Evolutionary conservation across 495 filamentous ascomycete species (phyloP).

Genomic region (Chaetomidium leptoderma): DNA sequence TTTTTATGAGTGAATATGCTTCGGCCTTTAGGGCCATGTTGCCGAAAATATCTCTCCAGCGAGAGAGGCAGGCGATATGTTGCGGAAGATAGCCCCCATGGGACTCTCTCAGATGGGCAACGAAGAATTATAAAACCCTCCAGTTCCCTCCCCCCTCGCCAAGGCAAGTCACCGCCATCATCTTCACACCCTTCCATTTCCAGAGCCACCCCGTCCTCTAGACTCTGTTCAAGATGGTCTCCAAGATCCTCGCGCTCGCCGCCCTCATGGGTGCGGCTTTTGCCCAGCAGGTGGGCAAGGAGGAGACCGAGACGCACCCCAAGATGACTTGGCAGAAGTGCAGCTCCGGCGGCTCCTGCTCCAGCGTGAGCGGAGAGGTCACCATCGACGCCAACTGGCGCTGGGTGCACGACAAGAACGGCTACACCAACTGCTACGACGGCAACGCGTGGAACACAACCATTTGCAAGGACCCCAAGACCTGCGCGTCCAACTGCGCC

Average conservation of each 20-base stretch:
- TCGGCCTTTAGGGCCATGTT: not conserved
- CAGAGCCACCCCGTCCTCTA: not conserved
- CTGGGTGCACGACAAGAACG: slow-evolving; percentile 40
- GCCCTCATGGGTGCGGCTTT: slow-evolving; percentile 42
- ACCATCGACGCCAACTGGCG: slow-evolving; percentile 53
- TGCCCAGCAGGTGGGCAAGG: slow-evolving; percentile 55
- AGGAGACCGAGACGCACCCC: slow-evolving; percentile 54
- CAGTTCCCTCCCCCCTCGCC: not conserved
- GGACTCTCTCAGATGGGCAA: not conserved
- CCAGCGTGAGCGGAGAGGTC: slow-evolving; percentile 35
- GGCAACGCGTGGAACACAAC: slow-evolving; percentile 46
- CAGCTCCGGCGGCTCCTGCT: slow-evolving; percentile 49
- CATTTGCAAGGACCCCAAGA: slow-evolving; percentile 35
- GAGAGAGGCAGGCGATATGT: not conserved
- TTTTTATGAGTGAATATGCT: not conserved
- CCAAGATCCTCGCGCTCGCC: slow-evolving; percentile 34
- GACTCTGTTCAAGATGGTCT: slow-evolving; percentile 21
- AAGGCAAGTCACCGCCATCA: slow-evolving; percentile 1
- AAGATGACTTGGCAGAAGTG: slow-evolving; percentile 56
- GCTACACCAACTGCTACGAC: slow-evolving; percentile 47
- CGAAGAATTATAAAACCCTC: not conserved
- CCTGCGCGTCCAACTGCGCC: slow-evolving; percentile 45
- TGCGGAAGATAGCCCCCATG: not conserved
- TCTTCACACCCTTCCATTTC: not conserved
- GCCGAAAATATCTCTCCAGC: not conserved